Conservation (phyloP, 2,329 filamentous ascomycete genomes). For the Pseudogymnoascus sp. region DNA sequence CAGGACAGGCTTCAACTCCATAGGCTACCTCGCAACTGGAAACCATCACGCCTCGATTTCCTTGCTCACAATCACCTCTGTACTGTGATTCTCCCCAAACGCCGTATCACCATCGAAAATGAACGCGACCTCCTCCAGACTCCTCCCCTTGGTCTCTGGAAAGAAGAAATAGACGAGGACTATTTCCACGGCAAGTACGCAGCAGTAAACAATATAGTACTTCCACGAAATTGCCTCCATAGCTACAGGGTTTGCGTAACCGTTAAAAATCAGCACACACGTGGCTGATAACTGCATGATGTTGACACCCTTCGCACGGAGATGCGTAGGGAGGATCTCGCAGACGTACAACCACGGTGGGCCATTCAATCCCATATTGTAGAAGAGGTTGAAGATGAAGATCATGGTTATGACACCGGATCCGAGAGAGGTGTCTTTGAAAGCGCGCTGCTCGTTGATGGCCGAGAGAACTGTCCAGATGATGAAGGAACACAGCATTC, state of each 20-base stretch:
- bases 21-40: no score
- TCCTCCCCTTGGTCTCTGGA: slow-evolving; percentile 16
- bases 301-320: background rate
- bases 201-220: slow-evolving; percentile 22
- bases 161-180: slow-evolving; percentile 15
- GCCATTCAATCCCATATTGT: background rate
- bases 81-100: background rate
- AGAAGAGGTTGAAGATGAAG: slow-evolving; percentile 28
- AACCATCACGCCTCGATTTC: background rate
- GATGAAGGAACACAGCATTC: slow-evolving; percentile 31
- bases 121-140: slow-evolving; percentile 17
- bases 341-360: background rate
- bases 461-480: slow-evolving; percentile 20
- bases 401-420: slow-evolving; percentile 32
- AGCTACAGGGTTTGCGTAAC: slow-evolving; percentile 37
- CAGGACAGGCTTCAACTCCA: background rate
- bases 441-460: slow-evolving; percentile 15
- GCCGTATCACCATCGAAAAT: slow-evolving; percentile 20
- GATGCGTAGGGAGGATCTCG: background rate
- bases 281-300: slow-evolving; percentile 22
- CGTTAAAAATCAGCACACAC: slow-evolving; percentile 32
- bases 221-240: slow-evolving; percentile 30
- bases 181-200: slow-evolving; percentile 12
- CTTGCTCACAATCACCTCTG: background rate
- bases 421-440: slow-evolving; percentile 20